A percentile compares a stretch with the other conserved stretches of the same genome.
phyloP scores from a whole-genome alignment of 2,329 filamentous ascomycete species.

The Scolecobasidium constrictum region DNA sequence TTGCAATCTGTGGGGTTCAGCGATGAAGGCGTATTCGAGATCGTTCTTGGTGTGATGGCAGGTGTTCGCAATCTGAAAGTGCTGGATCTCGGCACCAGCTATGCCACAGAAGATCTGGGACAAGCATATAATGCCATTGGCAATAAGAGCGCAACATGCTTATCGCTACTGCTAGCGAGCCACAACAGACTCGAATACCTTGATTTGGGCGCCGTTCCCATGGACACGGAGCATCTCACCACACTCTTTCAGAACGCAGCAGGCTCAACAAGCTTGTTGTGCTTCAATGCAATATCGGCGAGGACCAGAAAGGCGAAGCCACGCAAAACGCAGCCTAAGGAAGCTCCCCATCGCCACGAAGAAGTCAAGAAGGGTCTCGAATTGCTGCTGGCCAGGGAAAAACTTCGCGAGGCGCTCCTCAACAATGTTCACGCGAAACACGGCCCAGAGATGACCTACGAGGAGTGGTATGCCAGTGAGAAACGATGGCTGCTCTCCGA shows the following conservation, averaged over 20 bases:
- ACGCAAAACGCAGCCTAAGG: slow-evolving; percentile 14
- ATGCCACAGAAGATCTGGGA: slow-evolving; percentile 31
- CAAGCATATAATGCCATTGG: slow-evolving; percentile 35
- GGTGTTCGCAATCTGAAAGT: slow-evolving; percentile 20
- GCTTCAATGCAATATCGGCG: slow-evolving; percentile 23
- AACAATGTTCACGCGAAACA: slow-evolving; percentile 18
- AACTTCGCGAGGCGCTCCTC: slow-evolving; percentile 13
- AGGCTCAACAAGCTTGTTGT: slow-evolving; percentile 24
- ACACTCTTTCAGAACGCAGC: slow-evolving; percentile 21
- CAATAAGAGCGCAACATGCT: slow-evolving; percentile 23
- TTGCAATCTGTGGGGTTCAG: slow-evolving; percentile 35
- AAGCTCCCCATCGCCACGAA: too few relatives aligned
- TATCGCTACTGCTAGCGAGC: slow-evolving; percentile 24
- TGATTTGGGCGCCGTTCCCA: slow-evolving; percentile 27
- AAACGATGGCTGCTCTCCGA: background rate
- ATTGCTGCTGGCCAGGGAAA: too few relatives aligned
- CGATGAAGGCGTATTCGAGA: slow-evolving; percentile 27
- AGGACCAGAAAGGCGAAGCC: slow-evolving; percentile 7
- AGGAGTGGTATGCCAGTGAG: slow-evolving; percentile 10
- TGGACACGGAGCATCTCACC: slow-evolving; percentile 18
- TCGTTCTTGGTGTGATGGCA: slow-evolving; percentile 17
- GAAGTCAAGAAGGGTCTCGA: too few relatives aligned
- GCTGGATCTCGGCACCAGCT: slow-evolving; percentile 37
- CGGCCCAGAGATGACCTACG: slow-evolving; percentile 15
- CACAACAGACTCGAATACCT: slow-evolving; percentile 29